Conservation (phyloP, 2,329 filamentous ascomycete genomes). For the Herpotrichia juniperi region DNA sequence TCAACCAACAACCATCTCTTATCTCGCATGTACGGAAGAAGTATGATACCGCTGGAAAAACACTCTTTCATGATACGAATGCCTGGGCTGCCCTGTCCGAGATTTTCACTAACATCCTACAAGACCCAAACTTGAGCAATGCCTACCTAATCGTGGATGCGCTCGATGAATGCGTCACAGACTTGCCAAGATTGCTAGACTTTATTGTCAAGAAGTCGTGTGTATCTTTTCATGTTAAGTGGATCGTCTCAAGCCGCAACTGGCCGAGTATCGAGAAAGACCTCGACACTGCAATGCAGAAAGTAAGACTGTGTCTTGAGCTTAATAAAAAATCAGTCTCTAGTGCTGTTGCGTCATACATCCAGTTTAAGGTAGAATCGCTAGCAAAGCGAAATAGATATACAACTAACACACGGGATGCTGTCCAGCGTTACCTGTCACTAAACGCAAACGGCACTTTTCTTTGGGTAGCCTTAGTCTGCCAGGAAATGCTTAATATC, state of each 20-base stretch:
- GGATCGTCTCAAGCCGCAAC: slow-evolving; percentile 3
- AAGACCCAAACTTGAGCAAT: too few relatives aligned
- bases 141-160: not conserved
- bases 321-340: not conserved
- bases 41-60: too few relatives aligned
- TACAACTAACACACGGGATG: not conserved
- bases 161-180: not conserved
- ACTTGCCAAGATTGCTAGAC: not conserved
- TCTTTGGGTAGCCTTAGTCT: too few relatives aligned
- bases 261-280: not conserved
- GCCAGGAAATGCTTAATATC: not conserved
- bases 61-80: too few relatives aligned
- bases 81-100: too few relatives aligned
- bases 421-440: not conserved
- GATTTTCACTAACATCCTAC: too few relatives aligned
- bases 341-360: not conserved
- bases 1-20: too few relatives aligned
- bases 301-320: not conserved
- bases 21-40: too few relatives aligned
- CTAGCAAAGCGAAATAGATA: not conserved
- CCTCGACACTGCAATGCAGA: not conserved
- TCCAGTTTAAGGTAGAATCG: not conserved
- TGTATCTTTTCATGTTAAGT: not conserved
- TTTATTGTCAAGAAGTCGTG: not conserved
- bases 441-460: slow-evolving; percentile 38